Conservation (phyloP, 2,329 filamentous ascomycete genomes). For the Teratosphaeria viscida region DNA sequence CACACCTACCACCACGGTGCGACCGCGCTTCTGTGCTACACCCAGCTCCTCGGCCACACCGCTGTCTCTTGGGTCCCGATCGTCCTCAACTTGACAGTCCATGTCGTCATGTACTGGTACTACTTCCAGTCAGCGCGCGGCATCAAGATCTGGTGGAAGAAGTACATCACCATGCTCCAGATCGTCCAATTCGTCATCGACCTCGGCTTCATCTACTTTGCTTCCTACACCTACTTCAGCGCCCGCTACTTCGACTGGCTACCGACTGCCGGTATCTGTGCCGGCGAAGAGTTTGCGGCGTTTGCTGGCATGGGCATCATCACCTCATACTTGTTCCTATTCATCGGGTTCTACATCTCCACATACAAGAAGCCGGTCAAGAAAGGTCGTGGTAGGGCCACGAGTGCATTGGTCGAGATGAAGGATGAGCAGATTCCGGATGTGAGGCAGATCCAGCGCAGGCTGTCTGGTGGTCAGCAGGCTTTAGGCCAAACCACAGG, state of each 20-base stretch:
- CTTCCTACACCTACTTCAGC: slow-evolving; percentile 97
- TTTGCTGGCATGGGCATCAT: slow-evolving; percentile 86
- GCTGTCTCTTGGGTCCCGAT: slow-evolving; percentile 94
- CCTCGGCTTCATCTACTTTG: slow-evolving; percentile 96
- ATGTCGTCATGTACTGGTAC: slow-evolving; percentile 99
- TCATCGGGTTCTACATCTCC: slow-evolving; percentile 97
- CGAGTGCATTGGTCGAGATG: slow-evolving; percentile 78
- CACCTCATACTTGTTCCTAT: slow-evolving; percentile 90
- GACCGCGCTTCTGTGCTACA: slow-evolving; percentile 94
- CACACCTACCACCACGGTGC: slow-evolving; percentile 99
- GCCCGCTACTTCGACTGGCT: slow-evolving; percentile 79
- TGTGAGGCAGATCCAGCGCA: slow-evolving; percentile 41
- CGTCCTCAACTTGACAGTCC: slow-evolving; percentile 80
- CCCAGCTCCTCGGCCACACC: slow-evolving; percentile 84
- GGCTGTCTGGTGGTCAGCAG: slow-evolving; percentile 33
- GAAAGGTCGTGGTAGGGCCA: slow-evolving; percentile 64
- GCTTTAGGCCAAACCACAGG: slow-evolving; percentile 27
- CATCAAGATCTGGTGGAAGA: slow-evolving; percentile 98
- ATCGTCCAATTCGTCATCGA: slow-evolving; percentile 97
- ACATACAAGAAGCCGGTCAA: slow-evolving; percentile 83
- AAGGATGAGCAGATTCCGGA: slow-evolving; percentile 58
- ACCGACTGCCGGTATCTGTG: slow-evolving; percentile 76
- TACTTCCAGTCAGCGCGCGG: slow-evolving; percentile 98
- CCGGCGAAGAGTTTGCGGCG: slow-evolving; percentile 93
- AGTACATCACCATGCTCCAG: slow-evolving; percentile 96